Evolutionary conservation across 179 eudicot genomes (phyloP).

Genomic region (Silene coronaria): DNA sequence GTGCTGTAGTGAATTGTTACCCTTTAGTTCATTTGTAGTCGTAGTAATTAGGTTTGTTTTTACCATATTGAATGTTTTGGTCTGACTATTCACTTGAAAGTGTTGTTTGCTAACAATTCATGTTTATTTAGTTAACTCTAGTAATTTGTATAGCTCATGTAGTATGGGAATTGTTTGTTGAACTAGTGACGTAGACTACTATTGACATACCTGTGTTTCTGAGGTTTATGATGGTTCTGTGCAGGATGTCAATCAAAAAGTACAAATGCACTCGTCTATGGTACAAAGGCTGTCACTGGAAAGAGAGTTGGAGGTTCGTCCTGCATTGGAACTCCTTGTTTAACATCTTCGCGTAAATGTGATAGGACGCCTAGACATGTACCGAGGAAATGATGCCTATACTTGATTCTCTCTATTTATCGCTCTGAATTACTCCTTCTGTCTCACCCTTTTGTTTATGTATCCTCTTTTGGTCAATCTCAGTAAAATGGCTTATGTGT

Average conservation of each 20-base stretch:
- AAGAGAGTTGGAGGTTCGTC: conserved; percentile 71
- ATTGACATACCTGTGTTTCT: background rate
- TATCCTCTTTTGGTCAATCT: background rate
- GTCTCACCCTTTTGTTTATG: background rate
- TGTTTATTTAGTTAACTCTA: too few species aligned
- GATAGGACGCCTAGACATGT: background rate
- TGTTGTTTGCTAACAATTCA: too few species aligned
- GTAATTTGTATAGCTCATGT: too few species aligned
- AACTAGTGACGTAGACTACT: background rate
- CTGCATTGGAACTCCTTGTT: background rate
- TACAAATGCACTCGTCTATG: conserved; percentile 90
- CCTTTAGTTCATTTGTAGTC: background rate
- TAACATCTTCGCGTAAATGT: background rate
- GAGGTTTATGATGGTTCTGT: background rate
- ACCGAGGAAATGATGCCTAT: background rate
- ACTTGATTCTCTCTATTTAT: background rate
- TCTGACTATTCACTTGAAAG: too few species aligned
- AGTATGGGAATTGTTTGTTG: background rate
- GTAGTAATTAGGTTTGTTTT: too few species aligned
- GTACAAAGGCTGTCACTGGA: conserved; percentile 72
- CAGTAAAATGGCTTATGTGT: background rate
- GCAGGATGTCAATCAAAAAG: conserved; percentile 45
- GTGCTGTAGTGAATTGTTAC: background rate
- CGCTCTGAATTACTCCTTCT: background rate
- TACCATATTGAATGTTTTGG: too few species aligned